Conservation (phyloP, 306 rosid genomes). For the Amphicarpaea edgeworthii region DNA sequence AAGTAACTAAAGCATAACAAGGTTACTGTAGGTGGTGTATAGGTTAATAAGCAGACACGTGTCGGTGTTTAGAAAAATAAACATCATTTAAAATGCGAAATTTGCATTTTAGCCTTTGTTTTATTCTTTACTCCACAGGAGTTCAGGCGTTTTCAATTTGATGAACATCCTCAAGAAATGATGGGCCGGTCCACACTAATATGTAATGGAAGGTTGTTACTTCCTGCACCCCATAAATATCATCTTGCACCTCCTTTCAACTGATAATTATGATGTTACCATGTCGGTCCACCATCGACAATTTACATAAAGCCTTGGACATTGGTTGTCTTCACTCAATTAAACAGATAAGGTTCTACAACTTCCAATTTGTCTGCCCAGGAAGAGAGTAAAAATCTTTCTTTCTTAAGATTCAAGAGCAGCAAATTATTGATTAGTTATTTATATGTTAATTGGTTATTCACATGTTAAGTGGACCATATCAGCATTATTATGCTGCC, state of each 20-base stretch:
- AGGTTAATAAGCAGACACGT: too few relatives aligned
- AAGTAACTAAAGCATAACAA: neutral
- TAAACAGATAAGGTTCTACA: slow-evolving; percentile 18
- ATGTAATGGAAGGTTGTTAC: too few relatives aligned
- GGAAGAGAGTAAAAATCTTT: neutral
- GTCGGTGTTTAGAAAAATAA: too few relatives aligned
- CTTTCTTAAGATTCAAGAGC: neutral
- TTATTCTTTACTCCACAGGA: too few relatives aligned
- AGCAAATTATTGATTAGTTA: neutral
- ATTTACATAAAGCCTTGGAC: neutral
- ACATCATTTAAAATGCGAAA: too few relatives aligned
- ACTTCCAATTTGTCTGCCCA: slow-evolving; percentile 20
- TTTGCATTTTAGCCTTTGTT: too few relatives aligned
- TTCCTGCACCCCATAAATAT: too few relatives aligned
- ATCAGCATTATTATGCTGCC: neutral
- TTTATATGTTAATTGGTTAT: neutral
- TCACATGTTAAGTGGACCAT: neutral
- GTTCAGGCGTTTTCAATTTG: too few relatives aligned
- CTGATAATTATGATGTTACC: neutral
- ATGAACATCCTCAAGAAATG: too few relatives aligned
- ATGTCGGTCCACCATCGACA: neutral
- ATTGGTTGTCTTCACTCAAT: slow-evolving; percentile 18
- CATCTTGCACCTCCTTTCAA: too few relatives aligned
- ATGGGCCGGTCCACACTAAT: too few relatives aligned
- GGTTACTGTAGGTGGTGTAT: neutral